Conservation (phyloP, 1,284 basidiomycete species). For the Cutaneotrichosporon arboriforme region DNA sequence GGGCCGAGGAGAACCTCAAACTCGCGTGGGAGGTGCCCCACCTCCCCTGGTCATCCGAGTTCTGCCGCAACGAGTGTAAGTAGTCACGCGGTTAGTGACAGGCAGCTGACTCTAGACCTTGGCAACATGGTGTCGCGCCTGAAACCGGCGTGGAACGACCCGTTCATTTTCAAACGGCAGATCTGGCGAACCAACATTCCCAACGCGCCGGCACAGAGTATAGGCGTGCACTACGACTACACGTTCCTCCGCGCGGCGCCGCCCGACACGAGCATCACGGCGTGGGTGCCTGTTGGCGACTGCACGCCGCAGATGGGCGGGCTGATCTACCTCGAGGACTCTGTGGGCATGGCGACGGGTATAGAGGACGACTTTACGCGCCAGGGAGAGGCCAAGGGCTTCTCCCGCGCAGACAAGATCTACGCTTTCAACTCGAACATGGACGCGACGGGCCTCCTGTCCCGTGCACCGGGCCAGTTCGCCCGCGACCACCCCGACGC, state of each 20-base stretch:
- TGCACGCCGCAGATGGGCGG: slow-evolving; percentile 19
- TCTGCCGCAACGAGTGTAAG: slow-evolving; percentile 12
- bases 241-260: slow-evolving; percentile 24
- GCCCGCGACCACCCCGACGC: background rate
- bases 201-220: slow-evolving; percentile 9
- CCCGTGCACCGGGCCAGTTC: slow-evolving; percentile 1
- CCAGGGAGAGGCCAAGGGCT: background rate
- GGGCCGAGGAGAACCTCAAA: slow-evolving; percentile 1
- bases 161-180: slow-evolving; percentile 17
- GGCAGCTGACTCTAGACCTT: slow-evolving; percentile 8
- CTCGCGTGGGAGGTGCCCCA: slow-evolving; percentile 1
- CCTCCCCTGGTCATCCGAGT: slow-evolving; percentile 4
- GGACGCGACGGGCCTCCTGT: slow-evolving; percentile 1
- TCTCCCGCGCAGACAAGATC: slow-evolving; percentile 15
- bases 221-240: slow-evolving; percentile 24
- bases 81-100: background rate
- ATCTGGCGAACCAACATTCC: slow-evolving; percentile 22
- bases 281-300: slow-evolving; percentile 30
- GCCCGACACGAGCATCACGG: slow-evolving; percentile 22
- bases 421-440: slow-evolving; percentile 25
- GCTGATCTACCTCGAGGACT: slow-evolving; percentile 26
- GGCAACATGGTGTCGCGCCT: slow-evolving; percentile 10
- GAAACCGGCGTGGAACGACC: slow-evolving; percentile 11
- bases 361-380: slow-evolving; percentile 22
- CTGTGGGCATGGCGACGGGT: slow-evolving; percentile 10